These are phyloP conservation scores for Castanea sativa DNA, from an alignment of 306 rosid species.

Conservation along the genomic window DNA sequence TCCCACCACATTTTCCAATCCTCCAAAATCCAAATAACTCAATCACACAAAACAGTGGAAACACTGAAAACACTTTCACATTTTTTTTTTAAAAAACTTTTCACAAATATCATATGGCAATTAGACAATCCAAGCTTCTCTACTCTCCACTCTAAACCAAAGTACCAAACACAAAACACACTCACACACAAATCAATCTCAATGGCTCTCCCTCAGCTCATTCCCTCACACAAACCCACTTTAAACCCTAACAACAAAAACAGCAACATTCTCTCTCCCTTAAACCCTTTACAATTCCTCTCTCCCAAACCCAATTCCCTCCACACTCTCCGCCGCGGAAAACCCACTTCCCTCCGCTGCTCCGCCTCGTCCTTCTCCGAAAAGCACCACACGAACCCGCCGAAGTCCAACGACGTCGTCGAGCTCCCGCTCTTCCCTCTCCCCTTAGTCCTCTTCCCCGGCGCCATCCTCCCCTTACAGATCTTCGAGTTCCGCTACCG, in stretches of 20 bases:
- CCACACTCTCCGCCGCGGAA: slow-evolving; percentile 32
- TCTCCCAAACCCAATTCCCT: slow-evolving; percentile 21
- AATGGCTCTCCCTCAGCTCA: slow-evolving; percentile 84
- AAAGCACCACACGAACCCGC: slow-evolving; percentile 67
- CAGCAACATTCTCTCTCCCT: slow-evolving; percentile 15
- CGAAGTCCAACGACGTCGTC: slow-evolving; percentile 71
- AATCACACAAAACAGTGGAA: not conserved
- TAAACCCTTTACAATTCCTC: slow-evolving; percentile 38
- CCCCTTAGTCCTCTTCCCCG: slow-evolving; percentile 91
- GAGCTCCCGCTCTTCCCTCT: slow-evolving; percentile 94
- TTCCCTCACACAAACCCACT: slow-evolving; percentile 54
- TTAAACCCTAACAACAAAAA: slow-evolving; percentile 45
- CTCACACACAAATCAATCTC: not conserved
- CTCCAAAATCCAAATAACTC: not conserved
- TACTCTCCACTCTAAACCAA: not conserved
- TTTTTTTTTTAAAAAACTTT: no score
- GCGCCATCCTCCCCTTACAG: slow-evolving; percentile 91
- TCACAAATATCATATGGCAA: not conserved
- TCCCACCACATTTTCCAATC: slow-evolving; percentile 50
- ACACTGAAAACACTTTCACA: not conserved
- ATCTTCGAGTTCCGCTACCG: slow-evolving; percentile 99
- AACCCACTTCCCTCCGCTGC: slow-evolving; percentile 49
- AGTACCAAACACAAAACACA: not conserved
- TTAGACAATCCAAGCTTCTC: not conserved
- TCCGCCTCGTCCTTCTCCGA: slow-evolving; percentile 87